These are phyloP conservation scores for Clausena lansium DNA, from an alignment of 345 rosid species.

Conservation along the genomic window DNA sequence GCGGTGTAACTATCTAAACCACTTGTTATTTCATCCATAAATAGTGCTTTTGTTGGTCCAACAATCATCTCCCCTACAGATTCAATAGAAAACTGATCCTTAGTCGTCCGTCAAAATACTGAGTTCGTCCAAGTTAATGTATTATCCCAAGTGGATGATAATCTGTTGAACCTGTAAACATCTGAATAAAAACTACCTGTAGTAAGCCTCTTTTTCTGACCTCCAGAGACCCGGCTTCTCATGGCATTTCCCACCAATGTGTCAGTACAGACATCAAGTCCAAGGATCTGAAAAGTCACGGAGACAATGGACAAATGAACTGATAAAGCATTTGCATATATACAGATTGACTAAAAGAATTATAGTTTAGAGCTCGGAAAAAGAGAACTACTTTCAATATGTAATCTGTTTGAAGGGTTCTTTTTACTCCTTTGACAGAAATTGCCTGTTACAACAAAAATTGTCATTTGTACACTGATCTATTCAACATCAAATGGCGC, in stretches of 20 bases:
- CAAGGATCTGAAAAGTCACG: constrained; percentile 30
- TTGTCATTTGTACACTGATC: too few species aligned
- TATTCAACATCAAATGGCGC: too few species aligned
- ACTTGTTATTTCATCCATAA: constrained; percentile 60
- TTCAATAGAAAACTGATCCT: not conserved
- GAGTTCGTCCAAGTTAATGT: not conserved
- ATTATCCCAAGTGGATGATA: too few species aligned
- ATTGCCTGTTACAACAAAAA: not conserved
- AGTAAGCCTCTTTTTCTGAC: constrained; percentile 37
- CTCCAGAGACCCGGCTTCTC: constrained; percentile 39
- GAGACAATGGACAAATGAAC: not conserved
- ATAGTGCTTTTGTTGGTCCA: constrained; percentile 41
- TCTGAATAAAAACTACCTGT: constrained; percentile 17
- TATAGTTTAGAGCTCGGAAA: not conserved
- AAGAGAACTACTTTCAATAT: not conserved
- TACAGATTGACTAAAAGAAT: not conserved
- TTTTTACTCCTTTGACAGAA: not conserved
- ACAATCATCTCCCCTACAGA: constrained; percentile 44
- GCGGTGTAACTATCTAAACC: constrained; percentile 55
- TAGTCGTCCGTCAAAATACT: not conserved
- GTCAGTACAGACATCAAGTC: constrained; percentile 34
- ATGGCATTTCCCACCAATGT: constrained; percentile 35
- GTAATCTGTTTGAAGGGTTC: constrained; percentile 5
- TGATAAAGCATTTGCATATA: not conserved
- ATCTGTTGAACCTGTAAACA: not conserved